Evolutionary conservation across 139 green algal species (phyloP).

Genomic region (Chlamydomonas sp.): DNA sequence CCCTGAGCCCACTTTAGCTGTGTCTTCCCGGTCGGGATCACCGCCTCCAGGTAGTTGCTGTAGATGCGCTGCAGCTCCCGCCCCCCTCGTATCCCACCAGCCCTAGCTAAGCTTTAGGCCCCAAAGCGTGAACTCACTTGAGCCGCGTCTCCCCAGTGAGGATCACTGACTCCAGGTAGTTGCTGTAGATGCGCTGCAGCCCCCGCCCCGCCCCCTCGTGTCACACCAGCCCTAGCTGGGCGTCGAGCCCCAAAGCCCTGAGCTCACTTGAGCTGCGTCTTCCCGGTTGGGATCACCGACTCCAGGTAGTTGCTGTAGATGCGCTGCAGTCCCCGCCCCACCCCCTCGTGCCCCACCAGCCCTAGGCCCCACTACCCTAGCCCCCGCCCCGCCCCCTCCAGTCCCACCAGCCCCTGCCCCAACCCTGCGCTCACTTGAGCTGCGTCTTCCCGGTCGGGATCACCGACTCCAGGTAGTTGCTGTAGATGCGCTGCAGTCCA

Average conservation of each 20-base stretch:
- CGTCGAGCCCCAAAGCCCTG: no score
- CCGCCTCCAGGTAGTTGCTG: neutral
- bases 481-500: constrained; percentile 18
- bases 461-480: constrained; percentile 2
- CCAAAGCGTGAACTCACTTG: no score
- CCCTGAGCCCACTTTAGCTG: constrained; percentile 17
- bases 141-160: constrained; percentile 69
- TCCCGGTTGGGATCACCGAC: neutral
- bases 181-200: constrained; percentile 63
- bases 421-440: constrained; percentile 7
- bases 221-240: no score
- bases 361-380: no score
- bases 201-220: no score
- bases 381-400: no score
- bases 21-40: constrained; percentile 4
- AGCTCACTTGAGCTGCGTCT: constrained; percentile 14
- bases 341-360: constrained; percentile 32
- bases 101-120: no score
- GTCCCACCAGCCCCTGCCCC: no score
- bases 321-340: constrained; percentile 22
- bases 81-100: constrained; percentile 31
- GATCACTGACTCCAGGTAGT: constrained; percentile 75
- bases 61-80: constrained; percentile 19
- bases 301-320: constrained; percentile 13
- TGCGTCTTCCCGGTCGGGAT: constrained; percentile 7